phyloP scores from a whole-genome alignment of 495 filamentous ascomycete species.

The Penicillium canescens region DNA sequence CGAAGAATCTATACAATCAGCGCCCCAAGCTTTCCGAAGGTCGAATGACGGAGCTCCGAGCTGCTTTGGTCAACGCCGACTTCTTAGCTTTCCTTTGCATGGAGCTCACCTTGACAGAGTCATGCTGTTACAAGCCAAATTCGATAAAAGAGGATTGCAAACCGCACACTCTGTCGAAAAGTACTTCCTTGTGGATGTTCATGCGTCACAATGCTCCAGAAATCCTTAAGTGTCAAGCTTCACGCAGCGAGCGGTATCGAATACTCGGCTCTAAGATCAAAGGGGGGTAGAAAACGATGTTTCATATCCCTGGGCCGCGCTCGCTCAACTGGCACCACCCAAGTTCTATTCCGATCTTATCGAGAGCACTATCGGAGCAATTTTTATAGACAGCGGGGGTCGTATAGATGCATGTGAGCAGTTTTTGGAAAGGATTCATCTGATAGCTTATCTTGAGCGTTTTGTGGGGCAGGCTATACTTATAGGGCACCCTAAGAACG shows the following conservation, averaged over 20 bases:
- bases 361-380: slow-evolving; percentile 71
- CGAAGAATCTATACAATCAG: slow-evolving; percentile 45
- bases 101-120: slow-evolving; percentile 14
- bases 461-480: not conserved
- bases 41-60: slow-evolving; percentile 64
- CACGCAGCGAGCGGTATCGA: no score
- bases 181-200: not conserved
- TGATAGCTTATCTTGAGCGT: no score
- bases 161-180: not conserved
- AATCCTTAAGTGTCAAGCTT: no score
- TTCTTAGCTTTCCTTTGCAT: slow-evolving; percentile 73
- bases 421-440: slow-evolving; percentile 57
- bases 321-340: no score
- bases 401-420: slow-evolving; percentile 48
- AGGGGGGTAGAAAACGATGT: slow-evolving; percentile 44
- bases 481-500: not conserved
- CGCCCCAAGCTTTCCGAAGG: slow-evolving; percentile 50
- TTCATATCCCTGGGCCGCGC: slow-evolving; percentile 67
- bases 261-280: slow-evolving; percentile 49
- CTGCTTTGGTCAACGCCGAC: slow-evolving; percentile 71
- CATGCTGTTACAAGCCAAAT: not conserved
- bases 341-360: slow-evolving; percentile 77
- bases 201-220: no score
- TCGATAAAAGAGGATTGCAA: not conserved
- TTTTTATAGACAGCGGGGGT: slow-evolving; percentile 71